Base-by-base conservation (phyloP, 257 asterid species). In the Catharanthus roseus region DNA sequence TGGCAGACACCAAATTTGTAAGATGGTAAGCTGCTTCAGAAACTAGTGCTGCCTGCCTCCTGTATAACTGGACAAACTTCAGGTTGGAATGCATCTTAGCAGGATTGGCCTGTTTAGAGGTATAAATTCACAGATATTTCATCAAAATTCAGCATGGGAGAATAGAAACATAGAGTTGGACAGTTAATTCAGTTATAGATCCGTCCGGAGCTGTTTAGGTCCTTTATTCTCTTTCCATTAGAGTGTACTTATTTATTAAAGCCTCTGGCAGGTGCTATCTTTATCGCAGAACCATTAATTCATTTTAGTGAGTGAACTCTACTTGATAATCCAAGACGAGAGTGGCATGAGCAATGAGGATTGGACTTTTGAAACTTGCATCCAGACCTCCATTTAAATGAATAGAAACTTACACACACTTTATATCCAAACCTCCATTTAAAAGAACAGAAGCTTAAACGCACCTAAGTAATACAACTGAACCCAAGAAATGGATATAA, bases 41-140 rank as follows among this genome's bases (percentile, higher is more conserved):
- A 51, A 50, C 63, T 29, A 68, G 62, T 68, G 54, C 54, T 68
- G 72, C 72, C 61, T 51, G 63, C 58, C 72, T 51, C 63, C 72
- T 49, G 62, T 68, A 68, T 10, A 68, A 50, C 62, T 29, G 62
- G 39, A 68, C 34, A 51, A 68, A 68, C 72, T 68, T 68, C 42
- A 68, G 63, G 45, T 68, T 68, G 72, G 72, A 68, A n/a, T 68
- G 72, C 42, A 68, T 26, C 62, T 54, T 49, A 68, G 62, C 44
- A 68, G 72, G 72, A 50, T 68, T 68, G 38, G 62, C 72, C 72
- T 50, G 72, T 15, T 68, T 68, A 67, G 23, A 42, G 18, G 45
- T 45, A 19, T 8, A 49, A 19, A 49, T 49, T 49, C 5, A 1
- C 24, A 49, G 55, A 49, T 49, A 49, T 49, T 49, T 49, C 55